Evolutionary conservation across 805 yeast genomes (phyloP), one percentile per base, ranked within the genome.

Genomic region (Saturnispora mendoncae): DNA sequence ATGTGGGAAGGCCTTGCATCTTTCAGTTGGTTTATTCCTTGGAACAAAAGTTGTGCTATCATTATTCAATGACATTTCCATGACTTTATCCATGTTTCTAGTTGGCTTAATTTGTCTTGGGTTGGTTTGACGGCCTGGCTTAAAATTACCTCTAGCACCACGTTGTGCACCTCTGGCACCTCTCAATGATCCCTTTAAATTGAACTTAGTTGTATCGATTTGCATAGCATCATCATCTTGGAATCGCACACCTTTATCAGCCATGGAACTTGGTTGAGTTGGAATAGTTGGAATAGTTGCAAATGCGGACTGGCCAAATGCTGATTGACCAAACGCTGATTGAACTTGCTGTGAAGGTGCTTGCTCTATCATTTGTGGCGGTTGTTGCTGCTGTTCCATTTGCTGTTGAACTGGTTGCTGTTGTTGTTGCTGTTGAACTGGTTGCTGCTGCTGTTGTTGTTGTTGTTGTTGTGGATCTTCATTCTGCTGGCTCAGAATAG

Each of bases 1-100:
- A 56, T 78, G 74, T 34, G 94, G 94, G 56, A 79, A 81, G 34
- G 76, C 68, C 28, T 65, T 67, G 57, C 94, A 83, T 55, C 92
- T 75, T 20, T 80, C 80, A 14, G 53, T 67, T 69, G 55, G 76
- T 70, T 50, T 72, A 23, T 38, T 36, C 66, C 50, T 67, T 61
- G 67, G 71, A 17, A 68, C 68, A 42, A 73, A 54, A 47, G 51
- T 63, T 15, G 60, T 55, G 14, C 53, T 40, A 15, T 46, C 52
- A 31, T 49, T 51, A 45, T 47, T 49, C 41, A 55, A 51, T 12
- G 64, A 54, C 58, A 64, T 53, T 31, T 58, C 57, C 62, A 71
- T 44, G 44, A 48, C 44, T 27, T 39, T 43, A 6, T 41, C 33
- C 39, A 44, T 31, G 14, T 34, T 39, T 23, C 41, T 38, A 26